Evolutionary conservation across 805 yeast species (phyloP).

Genomic region (Candida dajiaensis): DNA sequence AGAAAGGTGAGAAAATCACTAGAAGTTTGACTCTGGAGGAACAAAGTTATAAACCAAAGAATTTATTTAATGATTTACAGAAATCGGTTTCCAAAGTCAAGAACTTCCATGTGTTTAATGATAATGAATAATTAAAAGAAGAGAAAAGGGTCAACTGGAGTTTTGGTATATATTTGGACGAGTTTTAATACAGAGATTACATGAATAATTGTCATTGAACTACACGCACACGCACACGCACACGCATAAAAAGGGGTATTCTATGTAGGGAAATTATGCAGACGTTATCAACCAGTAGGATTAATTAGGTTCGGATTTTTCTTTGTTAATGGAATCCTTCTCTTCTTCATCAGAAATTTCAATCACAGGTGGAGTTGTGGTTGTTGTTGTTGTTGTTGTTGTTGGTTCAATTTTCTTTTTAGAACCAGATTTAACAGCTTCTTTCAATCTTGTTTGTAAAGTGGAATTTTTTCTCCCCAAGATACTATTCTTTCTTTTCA

Average conservation of each 20-base stretch:
- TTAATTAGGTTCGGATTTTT: not conserved
- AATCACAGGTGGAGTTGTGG: not conserved
- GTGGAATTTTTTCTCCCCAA: conserved; percentile 19
- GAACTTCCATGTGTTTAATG: conserved; percentile 1
- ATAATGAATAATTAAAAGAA: not conserved
- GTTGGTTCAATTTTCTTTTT: conserved; percentile 6
- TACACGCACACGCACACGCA: too few relatives aligned
- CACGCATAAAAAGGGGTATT: too few relatives aligned
- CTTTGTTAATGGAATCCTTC: not conserved
- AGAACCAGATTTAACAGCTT: conserved; percentile 19
- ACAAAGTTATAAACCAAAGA: conserved; percentile 24
- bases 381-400: too few relatives aligned
- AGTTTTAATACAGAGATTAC: too few relatives aligned
- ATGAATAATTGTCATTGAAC: too few relatives aligned
- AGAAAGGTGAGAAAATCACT: conserved; percentile 27
- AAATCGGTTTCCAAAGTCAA: not conserved
- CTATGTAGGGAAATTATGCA: not conserved
- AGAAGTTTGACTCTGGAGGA: conserved; percentile 20
- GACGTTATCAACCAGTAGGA: too few relatives aligned
- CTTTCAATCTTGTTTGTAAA: conserved; percentile 18
- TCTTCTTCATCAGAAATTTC: conserved; percentile 3
- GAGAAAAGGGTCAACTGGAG: not conserved
- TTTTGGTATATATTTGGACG: not conserved
- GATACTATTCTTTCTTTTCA: not conserved
- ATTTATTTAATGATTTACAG: conserved; percentile 19